These are phyloP conservation scores for Lasiodiplodia sp. DNA, from an alignment of 2,329 filamentous ascomycete genomes.

Conservation along the genomic window DNA sequence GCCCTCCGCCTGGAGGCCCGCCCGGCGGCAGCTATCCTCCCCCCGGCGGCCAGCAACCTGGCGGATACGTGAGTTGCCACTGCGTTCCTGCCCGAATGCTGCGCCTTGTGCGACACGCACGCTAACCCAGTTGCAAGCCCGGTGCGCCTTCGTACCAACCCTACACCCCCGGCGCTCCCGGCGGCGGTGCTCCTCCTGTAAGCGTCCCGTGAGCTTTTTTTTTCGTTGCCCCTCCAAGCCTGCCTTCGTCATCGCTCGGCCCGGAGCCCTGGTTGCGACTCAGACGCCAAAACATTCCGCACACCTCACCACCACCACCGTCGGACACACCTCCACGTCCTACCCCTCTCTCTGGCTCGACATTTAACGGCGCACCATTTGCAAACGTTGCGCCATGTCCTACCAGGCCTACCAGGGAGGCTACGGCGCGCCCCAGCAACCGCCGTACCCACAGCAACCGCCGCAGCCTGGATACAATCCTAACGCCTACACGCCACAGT, in stretches of 20 bases:
- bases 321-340: not conserved
- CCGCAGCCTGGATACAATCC: constrained; percentile 34
- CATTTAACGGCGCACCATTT: not conserved
- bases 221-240: constrained; percentile 26
- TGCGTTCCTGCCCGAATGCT: constrained; percentile 28
- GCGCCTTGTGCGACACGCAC: constrained; percentile 34
- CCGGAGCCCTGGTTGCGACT: constrained; percentile 20
- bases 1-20: constrained; percentile 42
- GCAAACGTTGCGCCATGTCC: constrained; percentile 10
- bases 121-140: constrained; percentile 45
- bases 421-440: constrained; percentile 39
- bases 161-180: constrained; percentile 54
- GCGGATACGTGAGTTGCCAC: constrained; percentile 61
- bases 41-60: constrained; percentile 43
- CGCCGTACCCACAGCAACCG: constrained; percentile 47
- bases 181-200: constrained; percentile 41
- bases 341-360: not conserved
- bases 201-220: constrained; percentile 35
- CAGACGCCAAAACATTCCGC: constrained; percentile 14
- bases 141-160: constrained; percentile 63
- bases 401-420: constrained; percentile 23
- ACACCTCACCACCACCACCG: constrained; percentile 9
- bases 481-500: constrained; percentile 23
- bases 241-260: constrained; percentile 30
- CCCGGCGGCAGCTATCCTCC: constrained; percentile 18